Evolutionary conservation across 1,139 yeast genomes (phyloP), one percentile per base, ranked within the genome.

Genomic region (Nakaseomyces sp.): DNA sequence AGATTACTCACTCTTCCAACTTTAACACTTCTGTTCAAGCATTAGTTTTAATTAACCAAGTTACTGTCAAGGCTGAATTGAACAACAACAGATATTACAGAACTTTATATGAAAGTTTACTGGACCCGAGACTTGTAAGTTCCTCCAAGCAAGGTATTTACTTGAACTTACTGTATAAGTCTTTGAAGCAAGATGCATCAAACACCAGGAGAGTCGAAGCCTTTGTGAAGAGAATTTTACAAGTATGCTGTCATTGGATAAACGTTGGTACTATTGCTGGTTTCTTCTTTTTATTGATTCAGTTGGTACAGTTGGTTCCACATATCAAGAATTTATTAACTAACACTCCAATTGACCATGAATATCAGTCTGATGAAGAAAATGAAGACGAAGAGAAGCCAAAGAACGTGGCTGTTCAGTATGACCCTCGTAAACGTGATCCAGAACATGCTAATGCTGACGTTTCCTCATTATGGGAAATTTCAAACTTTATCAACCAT

Each of bases 1-100:
- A 79, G 58, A 89, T 91, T 58, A 89, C 97, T 2, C 97, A 91
- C 63, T 83, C 96, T 18, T 79, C 95, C 24, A 93, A 93, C 63
- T 89, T 91, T 70, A 88, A 87, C 63, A 91, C 98, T 2, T 81
- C 95, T 8, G 81, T 93, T 26, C 98, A 93, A 68, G 95, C 98
- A 0, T 73, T 93, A 52, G 81, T 84, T 25, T 76, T 91, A 57
- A 78, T 91, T 44, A 79, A 82, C 63, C 96, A 87, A 60, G 84
- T 91, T 49, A 70, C 77, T 17, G 58, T 74, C 20, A 69, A 71
- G 47, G 85, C 82, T 50, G 68, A 71, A 25, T 65, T 79, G 54
- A 71, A 74, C 52, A 63, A 77, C 19, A 94, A 86, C 60, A 75
- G 98, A 60, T 93, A 76, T 62, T 89, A 80, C 70, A 76, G 87